Evolutionary conservation across 1,139 yeast genomes (phyloP).

Genomic region (Saccharomyces hybrid): DNA sequence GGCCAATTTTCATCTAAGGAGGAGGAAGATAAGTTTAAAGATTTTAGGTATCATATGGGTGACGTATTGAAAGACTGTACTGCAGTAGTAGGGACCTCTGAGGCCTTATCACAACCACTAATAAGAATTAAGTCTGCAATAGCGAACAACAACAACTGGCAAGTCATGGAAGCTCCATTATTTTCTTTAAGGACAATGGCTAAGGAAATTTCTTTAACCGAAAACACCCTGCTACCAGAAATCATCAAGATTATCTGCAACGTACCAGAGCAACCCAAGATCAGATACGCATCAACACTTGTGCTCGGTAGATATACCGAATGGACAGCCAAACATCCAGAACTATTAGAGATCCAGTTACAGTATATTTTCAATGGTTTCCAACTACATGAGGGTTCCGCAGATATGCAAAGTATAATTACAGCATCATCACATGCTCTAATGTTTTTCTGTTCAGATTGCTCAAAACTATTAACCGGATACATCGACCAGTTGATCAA

Average conservation of each 20-base stretch:
- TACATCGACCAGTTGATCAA: constrained; percentile 71
- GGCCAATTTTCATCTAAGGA: constrained; percentile 41
- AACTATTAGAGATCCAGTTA: constrained; percentile 72
- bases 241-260: constrained; percentile 47
- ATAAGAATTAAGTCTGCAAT: constrained; percentile 26
- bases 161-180: constrained; percentile 79
- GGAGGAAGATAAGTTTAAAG: constrained; percentile 87
- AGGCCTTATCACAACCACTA: constrained; percentile 46
- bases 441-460: constrained; percentile 92
- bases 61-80: constrained; percentile 94
- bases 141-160: constrained; percentile 48
- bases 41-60: constrained; percentile 93
- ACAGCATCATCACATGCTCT: constrained; percentile 90
- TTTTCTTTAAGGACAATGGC: constrained; percentile 94
- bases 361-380: constrained; percentile 81
- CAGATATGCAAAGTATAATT: constrained; percentile 42
- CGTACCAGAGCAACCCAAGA: constrained; percentile 79
- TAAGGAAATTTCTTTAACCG: constrained; percentile 67
- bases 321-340: constrained; percentile 87
- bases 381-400: constrained; percentile 31
- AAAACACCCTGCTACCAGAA: constrained; percentile 63
- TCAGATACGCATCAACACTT: constrained; percentile 86
- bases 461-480: constrained; percentile 57
- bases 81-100: constrained; percentile 72
- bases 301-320: constrained; percentile 91